These are phyloP conservation scores for Petunia hybrid DNA, from an alignment of 305 asterid species.

Conservation along the genomic window DNA sequence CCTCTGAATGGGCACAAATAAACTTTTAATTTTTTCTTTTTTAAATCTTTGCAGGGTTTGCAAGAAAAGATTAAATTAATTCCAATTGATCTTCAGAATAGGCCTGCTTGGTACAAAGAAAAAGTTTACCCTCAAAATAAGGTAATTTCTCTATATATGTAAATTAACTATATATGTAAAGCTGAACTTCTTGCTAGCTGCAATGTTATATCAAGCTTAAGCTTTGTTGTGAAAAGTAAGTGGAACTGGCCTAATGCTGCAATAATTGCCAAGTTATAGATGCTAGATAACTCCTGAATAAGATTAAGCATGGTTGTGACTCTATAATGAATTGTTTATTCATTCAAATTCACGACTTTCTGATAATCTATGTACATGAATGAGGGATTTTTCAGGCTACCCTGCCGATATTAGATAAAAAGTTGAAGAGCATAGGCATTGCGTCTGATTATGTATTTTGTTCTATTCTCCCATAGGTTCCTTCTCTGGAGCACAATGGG, in stretches of 20 bases:
- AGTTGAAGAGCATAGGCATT: not conserved
- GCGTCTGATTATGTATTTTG: not conserved
- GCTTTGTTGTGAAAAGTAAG: not conserved
- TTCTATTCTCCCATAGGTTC: conserved; percentile 53
- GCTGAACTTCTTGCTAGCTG: not conserved
- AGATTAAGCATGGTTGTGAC: not conserved
- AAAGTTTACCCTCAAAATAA: conserved; percentile 79
- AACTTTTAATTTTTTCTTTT: not conserved
- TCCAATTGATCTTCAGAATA: conserved; percentile 65
- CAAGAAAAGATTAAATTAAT: conserved; percentile 76
- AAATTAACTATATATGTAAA: not conserved
- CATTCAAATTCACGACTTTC: conserved; percentile 3
- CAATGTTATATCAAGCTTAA: not conserved
- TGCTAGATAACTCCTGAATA: not conserved
- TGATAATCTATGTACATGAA: not conserved
- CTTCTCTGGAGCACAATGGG: conserved; percentile 79
- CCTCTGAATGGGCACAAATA: not conserved
- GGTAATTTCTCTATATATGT: conserved; percentile 44
- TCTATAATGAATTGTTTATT: not conserved
- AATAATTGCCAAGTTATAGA: not conserved
- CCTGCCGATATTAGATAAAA: not conserved
- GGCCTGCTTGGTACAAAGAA: conserved; percentile 95
- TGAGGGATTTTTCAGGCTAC: not conserved
- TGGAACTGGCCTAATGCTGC: not conserved
- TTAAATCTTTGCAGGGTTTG: conserved; percentile 57